Evolutionary conservation across 352 stramenopile species (phyloP).

Genomic region (Halophytophthora polymorphica): DNA sequence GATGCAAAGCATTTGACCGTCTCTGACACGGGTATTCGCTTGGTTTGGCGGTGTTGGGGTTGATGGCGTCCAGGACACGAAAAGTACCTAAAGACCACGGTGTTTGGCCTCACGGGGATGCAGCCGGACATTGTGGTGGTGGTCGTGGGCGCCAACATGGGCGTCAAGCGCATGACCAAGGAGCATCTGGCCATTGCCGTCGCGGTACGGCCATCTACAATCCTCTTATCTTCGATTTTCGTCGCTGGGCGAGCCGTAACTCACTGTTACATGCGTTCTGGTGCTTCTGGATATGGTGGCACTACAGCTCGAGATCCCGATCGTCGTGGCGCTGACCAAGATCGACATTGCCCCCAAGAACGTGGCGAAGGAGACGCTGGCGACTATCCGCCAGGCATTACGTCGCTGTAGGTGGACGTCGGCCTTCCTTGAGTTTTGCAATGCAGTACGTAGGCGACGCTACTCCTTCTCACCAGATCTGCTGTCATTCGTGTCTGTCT

Average conservation of each 20-base stretch:
- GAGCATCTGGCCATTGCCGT: constrained; percentile 92
- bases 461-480: constrained; percentile 2
- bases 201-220: constrained; percentile 63
- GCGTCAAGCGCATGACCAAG: constrained; percentile 93
- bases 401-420: constrained; percentile 51
- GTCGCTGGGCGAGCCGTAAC: background rate
- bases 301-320: constrained; percentile 84
- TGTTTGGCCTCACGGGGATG: constrained; percentile 97
- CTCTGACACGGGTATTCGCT: no score
- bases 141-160: constrained; percentile 93
- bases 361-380: constrained; percentile 90
- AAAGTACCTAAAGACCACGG: constrained; percentile 99
- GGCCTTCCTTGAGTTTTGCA: background rate
- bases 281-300: constrained; percentile 2
- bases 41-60: background rate
- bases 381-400: constrained; percentile 87
- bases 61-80: constrained; percentile 80
- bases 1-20: no score
- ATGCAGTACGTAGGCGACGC: background rate
- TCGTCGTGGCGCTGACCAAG: constrained; percentile 94
- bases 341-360: constrained; percentile 93
- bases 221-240: background rate
- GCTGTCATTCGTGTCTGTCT: constrained; percentile 1
- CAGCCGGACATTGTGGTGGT: constrained; percentile 95
- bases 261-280: background rate